Conservation (phyloP, 495 filamentous ascomycete genomes). For the Chlorociboria aeruginascens region DNA sequence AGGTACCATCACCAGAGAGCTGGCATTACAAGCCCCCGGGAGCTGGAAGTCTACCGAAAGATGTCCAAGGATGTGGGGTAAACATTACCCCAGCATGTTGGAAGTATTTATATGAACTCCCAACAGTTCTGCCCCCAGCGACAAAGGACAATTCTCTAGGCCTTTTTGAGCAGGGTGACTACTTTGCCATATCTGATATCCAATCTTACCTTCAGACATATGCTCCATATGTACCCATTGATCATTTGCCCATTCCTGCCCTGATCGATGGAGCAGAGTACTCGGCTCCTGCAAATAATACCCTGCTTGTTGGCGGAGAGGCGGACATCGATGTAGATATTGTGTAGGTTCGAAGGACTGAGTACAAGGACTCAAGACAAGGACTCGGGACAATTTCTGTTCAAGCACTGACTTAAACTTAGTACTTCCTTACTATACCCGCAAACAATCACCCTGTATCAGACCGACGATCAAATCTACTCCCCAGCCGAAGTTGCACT, state of each 20-base stretch:
- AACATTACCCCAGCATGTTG: conserved; percentile 22
- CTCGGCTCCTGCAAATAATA: conserved; percentile 1
- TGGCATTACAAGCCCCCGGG: not conserved
- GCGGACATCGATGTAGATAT: conserved; percentile 5
- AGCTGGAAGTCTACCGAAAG: not conserved
- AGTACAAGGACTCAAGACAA: conserved; percentile 1
- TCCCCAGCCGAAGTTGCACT: not conserved
- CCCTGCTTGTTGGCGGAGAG: conserved; percentile 1
- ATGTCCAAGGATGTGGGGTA: conserved; percentile 14
- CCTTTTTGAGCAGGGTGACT: conserved; percentile 9
- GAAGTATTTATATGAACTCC: conserved; percentile 17
- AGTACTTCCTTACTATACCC: conserved; percentile 8
- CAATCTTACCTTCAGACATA: conserved; percentile 7
- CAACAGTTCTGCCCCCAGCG: not conserved
- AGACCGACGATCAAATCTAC: conserved; percentile 3
- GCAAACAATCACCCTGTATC: conserved; percentile 7
- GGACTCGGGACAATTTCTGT: conserved; percentile 1
- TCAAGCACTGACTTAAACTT: not conserved
- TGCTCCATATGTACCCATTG: conserved; percentile 23
- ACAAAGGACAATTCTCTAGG: conserved; percentile 18
- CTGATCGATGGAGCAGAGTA: conserved; percentile 20
- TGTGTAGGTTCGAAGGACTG: conserved; percentile 17
- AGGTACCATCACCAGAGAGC: not conserved
- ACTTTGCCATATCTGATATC: conserved; percentile 5
- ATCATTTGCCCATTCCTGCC: conserved; percentile 38